Evolutionary conservation across 345 rosid genomes (phyloP), one percentile per base, ranked within the genome.

Genomic region (Pistacia integerrima): DNA sequence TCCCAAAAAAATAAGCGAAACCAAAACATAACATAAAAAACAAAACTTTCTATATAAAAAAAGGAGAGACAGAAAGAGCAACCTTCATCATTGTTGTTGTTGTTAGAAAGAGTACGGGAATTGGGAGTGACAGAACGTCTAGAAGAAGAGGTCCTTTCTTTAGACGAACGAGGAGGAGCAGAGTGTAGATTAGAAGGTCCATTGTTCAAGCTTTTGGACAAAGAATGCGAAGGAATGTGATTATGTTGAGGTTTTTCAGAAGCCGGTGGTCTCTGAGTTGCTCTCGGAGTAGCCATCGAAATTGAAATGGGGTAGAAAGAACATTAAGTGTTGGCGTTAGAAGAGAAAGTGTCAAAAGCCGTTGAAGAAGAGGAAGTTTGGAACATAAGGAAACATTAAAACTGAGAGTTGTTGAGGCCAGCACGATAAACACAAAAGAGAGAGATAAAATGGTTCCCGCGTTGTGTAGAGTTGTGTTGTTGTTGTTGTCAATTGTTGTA

Each of bases 51-150:
- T 7, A 22, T 2, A 63, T 3, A 61, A 8, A 10, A 41, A 18
- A 13, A 77, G 18, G 56, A 36, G 5, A 33, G 62, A 17, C 57
- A n/a, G 30, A 17, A 58, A 25, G 57, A 65, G 30, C 22, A 64
- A 92, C 94, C 98, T 79, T 86, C 89, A 41, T 84, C 91, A 69
- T 72, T 83, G 30, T 82, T 88, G 77, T 68, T 64, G 77, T 66
- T 84, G 64, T 44, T 49, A 6, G 92, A 85, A 16, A 67, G 83
- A 13, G 94, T 73, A 55, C 96, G 89, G 69, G 86, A 86, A 76
- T 79, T 84, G 69, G 93, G 88, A 79, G 93, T 85, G 82, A 84
- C 87, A 77, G 97, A 87, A 77, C 97, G 98, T 65, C 94, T 82
- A 33, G 87, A 36, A 55, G 86, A 74, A 70, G 87, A 63, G 9